A percentile compares a stretch with the other conserved stretches of the same genome.
These are phyloP conservation scores for Physcomitrium patens DNA, from an alignment of 225 moss, liverwort and hornwort species.

Conservation along the genomic window DNA sequence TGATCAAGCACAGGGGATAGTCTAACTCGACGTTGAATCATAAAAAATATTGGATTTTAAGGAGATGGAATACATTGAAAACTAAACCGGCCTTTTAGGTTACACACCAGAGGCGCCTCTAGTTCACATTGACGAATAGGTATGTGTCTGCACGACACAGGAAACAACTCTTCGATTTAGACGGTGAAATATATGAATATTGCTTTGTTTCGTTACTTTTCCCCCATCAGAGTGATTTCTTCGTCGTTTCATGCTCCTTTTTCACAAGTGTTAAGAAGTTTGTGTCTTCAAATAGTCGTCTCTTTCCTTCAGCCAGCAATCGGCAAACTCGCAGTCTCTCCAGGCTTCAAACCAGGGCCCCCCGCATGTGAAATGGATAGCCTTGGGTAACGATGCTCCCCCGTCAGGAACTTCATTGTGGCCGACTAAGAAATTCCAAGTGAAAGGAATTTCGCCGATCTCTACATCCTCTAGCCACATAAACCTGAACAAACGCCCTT, in stretches of 20 bases:
- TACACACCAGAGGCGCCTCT: too few relatives aligned
- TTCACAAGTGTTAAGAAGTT: conserved; percentile 15
- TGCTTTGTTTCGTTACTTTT: background rate
- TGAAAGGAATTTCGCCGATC: conserved; percentile 59
- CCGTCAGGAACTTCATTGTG: conserved; percentile 37
- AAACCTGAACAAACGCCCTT: conserved; percentile 42
- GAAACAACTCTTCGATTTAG: too few relatives aligned
- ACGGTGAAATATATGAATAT: too few relatives aligned
- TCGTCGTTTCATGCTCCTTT: conserved; percentile 2
- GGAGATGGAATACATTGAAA: too few relatives aligned
- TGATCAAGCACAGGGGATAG: too few relatives aligned
- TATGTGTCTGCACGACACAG: too few relatives aligned
- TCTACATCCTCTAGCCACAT: conserved; percentile 69
- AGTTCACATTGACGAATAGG: too few relatives aligned
- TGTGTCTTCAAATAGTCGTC: conserved; percentile 40
- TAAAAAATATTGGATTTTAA: too few relatives aligned
- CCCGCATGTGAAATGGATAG: conserved; percentile 67
- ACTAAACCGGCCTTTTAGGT: too few relatives aligned
- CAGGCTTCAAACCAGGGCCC: conserved; percentile 76
- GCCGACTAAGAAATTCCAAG: conserved; percentile 77
- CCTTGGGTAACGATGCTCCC: conserved; percentile 31
- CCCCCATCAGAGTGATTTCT: background rate
- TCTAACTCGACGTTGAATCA: too few relatives aligned
- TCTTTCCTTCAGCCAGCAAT: conserved; percentile 51
- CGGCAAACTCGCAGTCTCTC: conserved; percentile 53